phyloP scores from a whole-genome alignment of 371 early-diverging fungal species.

The Mortierella sp. region DNA sequence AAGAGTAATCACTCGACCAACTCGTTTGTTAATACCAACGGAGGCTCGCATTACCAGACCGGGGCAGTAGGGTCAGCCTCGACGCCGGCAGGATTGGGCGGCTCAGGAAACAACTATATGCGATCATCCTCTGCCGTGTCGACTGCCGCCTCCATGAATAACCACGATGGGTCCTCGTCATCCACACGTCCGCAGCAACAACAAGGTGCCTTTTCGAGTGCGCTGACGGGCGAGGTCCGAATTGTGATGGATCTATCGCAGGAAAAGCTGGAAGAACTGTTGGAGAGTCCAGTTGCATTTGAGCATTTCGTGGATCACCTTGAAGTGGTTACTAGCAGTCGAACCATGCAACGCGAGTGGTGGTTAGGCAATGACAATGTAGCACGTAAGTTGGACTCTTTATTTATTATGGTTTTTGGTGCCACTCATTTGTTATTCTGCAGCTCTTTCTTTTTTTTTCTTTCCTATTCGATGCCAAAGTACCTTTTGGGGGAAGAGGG shows the following conservation, averaged over 20 bases:
- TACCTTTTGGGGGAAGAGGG: not conserved
- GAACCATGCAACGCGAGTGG: constrained; percentile 63
- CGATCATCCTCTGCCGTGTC: too few relatives aligned
- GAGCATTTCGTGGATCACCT: constrained; percentile 64
- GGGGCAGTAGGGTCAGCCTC: too few relatives aligned
- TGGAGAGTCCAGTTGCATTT: constrained; percentile 64
- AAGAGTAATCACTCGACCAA: not conserved
- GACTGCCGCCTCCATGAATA: too few relatives aligned
- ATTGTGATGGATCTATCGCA: constrained; percentile 29
- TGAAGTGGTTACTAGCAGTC: constrained; percentile 61
- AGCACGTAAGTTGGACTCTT: constrained; percentile 56
- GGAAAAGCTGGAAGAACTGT: constrained; percentile 63
- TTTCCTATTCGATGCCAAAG: not conserved
- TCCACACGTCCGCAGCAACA: not conserved
- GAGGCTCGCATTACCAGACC: too few relatives aligned
- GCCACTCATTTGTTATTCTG: too few relatives aligned
- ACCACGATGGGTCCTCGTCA: too few relatives aligned
- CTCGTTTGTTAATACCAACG: too few relatives aligned
- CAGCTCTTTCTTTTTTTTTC: not conserved
- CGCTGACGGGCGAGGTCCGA: constrained; percentile 34
- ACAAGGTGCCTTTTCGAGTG: constrained; percentile 4
- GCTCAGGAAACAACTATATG: too few relatives aligned
- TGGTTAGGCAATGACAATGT: constrained; percentile 67
- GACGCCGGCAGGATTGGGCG: too few relatives aligned
- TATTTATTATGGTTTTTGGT: too few relatives aligned